Base-by-base conservation (phyloP, 768 basidiomycete species). In the Termitomyces sp. region DNA sequence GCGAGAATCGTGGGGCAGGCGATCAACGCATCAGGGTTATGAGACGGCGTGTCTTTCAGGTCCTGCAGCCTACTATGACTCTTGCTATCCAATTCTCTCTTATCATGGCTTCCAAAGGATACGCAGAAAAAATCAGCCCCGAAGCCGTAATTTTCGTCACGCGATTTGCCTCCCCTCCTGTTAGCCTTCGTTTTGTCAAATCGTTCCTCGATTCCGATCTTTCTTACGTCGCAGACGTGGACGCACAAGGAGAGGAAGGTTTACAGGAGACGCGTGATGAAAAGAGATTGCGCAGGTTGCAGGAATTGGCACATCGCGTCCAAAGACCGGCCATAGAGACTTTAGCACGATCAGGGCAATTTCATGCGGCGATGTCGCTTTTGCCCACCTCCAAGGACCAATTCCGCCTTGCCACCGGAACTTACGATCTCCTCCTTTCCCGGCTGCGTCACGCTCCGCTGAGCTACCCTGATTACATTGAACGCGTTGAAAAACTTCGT, bases 311-410 rank as follows among this genome's bases (percentile, higher is more conserved):
- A 43, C 55, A 60, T 51, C 32, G 62, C 55, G 53, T 79, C 66
- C 68, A 75, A 36, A 66, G 68, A n/a, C 45, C 71, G 13, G 77
- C 77, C 2, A 66, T 87, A 22, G 70, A 74, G 48, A 70, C 66
- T 10, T 72, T 82, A 20, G 75, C 75, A 8, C 60, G 68, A 14
- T 67, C 71, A 3, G 73, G 75, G 16, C 71, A 75, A 32, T 53
- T 73, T 2, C 66, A 73, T 0, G 71, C 72, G 20, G 83, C 84
- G 3, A 36, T 83, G n/a, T 50, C 62, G n/a, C 66, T 85, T 44
- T 63, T 83, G n/a, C 77, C 76, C 5, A 62, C 68, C 11, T 71
- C 72, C 10, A 61, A 60, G 2, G 54, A 69, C 9, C 67, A 66
- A 8, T 67, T 74, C 50, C 62, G 24, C 16, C 59, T 85, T 41